Conservation (phyloP, 495 filamentous ascomycete species). For the Lindgomyces ingoldianus region DNA sequence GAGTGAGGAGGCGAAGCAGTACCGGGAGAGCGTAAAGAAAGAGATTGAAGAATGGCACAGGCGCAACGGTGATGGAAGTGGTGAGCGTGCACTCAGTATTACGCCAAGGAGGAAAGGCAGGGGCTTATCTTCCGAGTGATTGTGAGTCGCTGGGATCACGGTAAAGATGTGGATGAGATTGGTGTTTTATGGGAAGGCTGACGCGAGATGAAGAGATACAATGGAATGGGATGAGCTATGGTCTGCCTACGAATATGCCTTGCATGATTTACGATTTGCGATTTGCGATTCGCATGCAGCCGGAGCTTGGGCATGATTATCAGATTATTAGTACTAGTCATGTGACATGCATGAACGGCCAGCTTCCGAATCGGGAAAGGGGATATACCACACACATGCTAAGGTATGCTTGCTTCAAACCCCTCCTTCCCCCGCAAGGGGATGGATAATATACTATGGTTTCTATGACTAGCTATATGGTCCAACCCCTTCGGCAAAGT, state of each 20-base stretch:
- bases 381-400: background rate
- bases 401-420: background rate
- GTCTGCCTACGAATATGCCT: background rate
- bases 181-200: background rate
- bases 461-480: no score
- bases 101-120: background rate
- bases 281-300: no score
- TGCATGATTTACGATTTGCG: background rate
- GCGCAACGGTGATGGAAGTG: slow-evolving; percentile 15
- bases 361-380: background rate
- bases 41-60: slow-evolving; percentile 31
- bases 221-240: background rate
- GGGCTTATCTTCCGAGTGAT: background rate
- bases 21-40: slow-evolving; percentile 23
- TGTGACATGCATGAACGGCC: background rate
- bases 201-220: background rate
- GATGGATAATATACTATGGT: no score
- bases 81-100: background rate
- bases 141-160: no score
- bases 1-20: slow-evolving; percentile 17
- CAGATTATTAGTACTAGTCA: background rate
- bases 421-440: no score
- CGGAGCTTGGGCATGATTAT: no score
- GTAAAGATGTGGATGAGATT: background rate
- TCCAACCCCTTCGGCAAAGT: no score